phyloP scores from a whole-genome alignment of 2,329 filamentous ascomycete genomes.

The Coniella lustricola region DNA sequence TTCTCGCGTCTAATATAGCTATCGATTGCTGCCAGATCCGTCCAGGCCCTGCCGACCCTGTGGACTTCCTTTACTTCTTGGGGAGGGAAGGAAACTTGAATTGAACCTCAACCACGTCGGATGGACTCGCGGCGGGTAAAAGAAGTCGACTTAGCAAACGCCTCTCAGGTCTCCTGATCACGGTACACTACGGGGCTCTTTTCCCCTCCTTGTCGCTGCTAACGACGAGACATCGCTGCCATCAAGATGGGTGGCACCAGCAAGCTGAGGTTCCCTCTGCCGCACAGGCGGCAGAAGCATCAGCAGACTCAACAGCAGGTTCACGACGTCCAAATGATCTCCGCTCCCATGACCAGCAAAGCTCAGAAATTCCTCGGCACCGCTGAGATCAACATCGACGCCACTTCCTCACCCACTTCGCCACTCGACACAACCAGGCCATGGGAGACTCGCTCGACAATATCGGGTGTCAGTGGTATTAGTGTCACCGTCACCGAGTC shows the following conservation, averaged over 20 bases:
- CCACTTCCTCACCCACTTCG: constrained; percentile 25
- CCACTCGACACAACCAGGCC: constrained; percentile 19
- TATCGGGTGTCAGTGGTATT: constrained; percentile 38
- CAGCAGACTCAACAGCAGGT: constrained; percentile 25
- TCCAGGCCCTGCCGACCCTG: not conserved
- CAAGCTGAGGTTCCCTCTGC: constrained; percentile 43
- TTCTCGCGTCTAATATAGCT: constrained; percentile 13
- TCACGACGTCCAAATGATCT: constrained; percentile 20
- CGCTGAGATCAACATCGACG: constrained; percentile 33
- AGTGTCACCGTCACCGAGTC: constrained; percentile 39
- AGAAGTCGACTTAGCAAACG: not conserved
- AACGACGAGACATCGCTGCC: too few relatives aligned
- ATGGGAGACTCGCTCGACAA: constrained; percentile 37
- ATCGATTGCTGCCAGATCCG: constrained; percentile 6
- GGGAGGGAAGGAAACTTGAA: not conserved
- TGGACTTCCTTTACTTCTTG: not conserved
- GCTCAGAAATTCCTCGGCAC: constrained; percentile 45
- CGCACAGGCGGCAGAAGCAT: constrained; percentile 39
- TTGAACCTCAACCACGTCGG: constrained; percentile 5
- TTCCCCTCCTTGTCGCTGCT: too few relatives aligned
- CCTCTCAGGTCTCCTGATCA: not conserved
- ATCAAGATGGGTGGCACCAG: constrained; percentile 20
- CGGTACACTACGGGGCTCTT: too few relatives aligned
- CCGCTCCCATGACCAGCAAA: constrained; percentile 38
- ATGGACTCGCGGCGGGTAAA: constrained; percentile 7